Evolutionary conservation across 1,284 basidiomycete genomes (phyloP), one percentile per base, ranked within the genome.

Genomic region (Cryptococcus neoformans): DNA sequence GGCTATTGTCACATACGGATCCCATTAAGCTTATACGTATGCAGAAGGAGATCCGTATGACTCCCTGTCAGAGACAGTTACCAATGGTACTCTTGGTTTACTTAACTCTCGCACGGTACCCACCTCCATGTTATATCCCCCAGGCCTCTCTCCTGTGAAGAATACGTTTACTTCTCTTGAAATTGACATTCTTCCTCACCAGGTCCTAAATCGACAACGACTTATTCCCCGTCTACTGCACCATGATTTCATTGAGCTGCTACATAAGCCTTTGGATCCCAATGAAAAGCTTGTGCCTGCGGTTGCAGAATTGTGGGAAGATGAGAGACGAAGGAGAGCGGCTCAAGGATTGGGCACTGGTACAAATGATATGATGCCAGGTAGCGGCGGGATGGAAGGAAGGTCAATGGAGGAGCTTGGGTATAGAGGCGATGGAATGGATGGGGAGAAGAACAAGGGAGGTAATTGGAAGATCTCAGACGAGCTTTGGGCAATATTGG

Each of bases 271-370:
- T 0, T 59, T 78, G 6, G 80, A 59, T 16, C 81, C 86, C 2
- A 73, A 82, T 12, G 89, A 90, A 63, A 92, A 90, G 51, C 83
- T 96, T 28, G 89, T 99, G 0, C 82, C 87, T 35, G 88, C 90
- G 64, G 87, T 98, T 53, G 86, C 88, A 54, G 94, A 96, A 73
- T 81, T 99, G 1, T 99, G 95, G 95, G 89, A 94, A 54, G 92
- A 96, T 65, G 95, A 98, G 73, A 85, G 88, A 9, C 80, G 81
- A 9, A 83, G 92, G 4, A 81, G 94, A 14, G 70, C 76, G 12
- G 82, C 80, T 6, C 82, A 81, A 35, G 91, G 91, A 0, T 60
- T 70, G 16, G 65, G 64, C 1, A 59, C 69, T 12, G 64, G 59
- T 36, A 69, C 68, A 44, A 56, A 53, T 2, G 70, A 64, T 14